Evolutionary conservation across 2,329 filamentous ascomycete species (phyloP).

Genomic region (Penicillium griseofulvum): DNA sequence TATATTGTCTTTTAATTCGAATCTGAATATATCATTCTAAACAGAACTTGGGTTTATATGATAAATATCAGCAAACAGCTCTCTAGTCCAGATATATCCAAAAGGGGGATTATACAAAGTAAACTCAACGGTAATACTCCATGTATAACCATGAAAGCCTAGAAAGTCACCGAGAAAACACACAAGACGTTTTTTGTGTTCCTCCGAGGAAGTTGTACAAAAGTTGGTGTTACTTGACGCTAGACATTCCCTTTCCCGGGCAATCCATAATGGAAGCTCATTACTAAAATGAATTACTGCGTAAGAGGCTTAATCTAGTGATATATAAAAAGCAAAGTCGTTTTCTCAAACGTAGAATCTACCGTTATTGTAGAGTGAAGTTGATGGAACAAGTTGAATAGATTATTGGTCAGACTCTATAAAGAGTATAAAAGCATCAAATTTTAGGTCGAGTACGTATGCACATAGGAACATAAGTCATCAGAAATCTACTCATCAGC

Average conservation of each 20-base stretch:
- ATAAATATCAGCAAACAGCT: neutral
- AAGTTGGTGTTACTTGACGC: neutral
- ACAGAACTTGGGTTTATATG: neutral
- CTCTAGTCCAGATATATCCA: neutral
- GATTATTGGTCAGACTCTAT: slow-evolving; percentile 7
- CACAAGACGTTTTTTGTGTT: neutral
- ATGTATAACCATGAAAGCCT: neutral
- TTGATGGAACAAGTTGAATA: neutral
- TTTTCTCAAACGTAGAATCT: no score
- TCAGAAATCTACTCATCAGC: slow-evolving; percentile 41
- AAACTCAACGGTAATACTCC: no score
- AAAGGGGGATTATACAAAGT: neutral
- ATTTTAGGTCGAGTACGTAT: slow-evolving; percentile 19
- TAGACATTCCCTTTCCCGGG: neutral
- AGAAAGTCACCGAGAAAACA: neutral
- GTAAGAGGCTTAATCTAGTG: neutral
- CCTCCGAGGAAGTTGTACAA: neutral
- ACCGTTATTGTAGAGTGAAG: no score
- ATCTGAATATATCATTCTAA: neutral
- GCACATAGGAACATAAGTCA: slow-evolving; percentile 17
- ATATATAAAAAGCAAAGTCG: no score
- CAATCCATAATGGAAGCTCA: neutral
- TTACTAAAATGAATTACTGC: neutral
- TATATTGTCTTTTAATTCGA: neutral
- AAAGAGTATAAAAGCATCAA: slow-evolving; percentile 9